Evolutionary conservation across 257 asterid genomes (phyloP), one percentile per base, ranked within the genome.

Genomic region (Nicotiana attenuata): DNA sequence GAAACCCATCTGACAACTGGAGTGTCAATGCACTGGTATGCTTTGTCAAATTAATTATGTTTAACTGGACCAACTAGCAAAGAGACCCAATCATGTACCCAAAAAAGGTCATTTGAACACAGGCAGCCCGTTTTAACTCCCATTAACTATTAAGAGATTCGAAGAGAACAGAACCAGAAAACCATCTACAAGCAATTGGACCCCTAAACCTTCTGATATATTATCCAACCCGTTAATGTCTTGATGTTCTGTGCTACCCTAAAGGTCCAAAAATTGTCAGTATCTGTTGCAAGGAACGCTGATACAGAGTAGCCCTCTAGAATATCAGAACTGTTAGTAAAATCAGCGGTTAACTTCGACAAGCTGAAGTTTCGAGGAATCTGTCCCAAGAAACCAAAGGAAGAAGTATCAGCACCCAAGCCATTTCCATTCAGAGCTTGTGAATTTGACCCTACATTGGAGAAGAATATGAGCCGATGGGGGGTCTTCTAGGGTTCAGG

Each of bases 321-420:
- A 85, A 94, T 94, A 79, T 92, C 98, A 16, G 90, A 84, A 83
- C 94, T 89, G 82, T 90, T 90, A 33, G 97, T 84, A 83, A 92
- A 92, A 82, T 91, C 98, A 47, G 93, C 94, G 52, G 97, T 88
- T 90, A 95, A 84, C 83, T 93, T 97, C 1, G 99, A 91, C 76
- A 93, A 87, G 82, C 99, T 93, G 89, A 95, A 95, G 87, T 89
- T 92, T 24, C 95, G 94, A 47, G 99, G 96, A 57, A 95, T 91
- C 91, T 91, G 98, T 69, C 97, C 93, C 89, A 95, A 85, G 63
- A 91, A 87, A 55, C 97, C 97, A 76, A 89, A 88, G 10, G 93
- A 78, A 84, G 86, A 81, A 55, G 81, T 76, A 83, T 89, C 93
- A 4, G 86, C 87, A 80, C 88, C 95, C 85, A 89, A 77, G 71